Conservation (phyloP, 2,329 filamentous ascomycete species). For the Colletotrichum camelliae region DNA sequence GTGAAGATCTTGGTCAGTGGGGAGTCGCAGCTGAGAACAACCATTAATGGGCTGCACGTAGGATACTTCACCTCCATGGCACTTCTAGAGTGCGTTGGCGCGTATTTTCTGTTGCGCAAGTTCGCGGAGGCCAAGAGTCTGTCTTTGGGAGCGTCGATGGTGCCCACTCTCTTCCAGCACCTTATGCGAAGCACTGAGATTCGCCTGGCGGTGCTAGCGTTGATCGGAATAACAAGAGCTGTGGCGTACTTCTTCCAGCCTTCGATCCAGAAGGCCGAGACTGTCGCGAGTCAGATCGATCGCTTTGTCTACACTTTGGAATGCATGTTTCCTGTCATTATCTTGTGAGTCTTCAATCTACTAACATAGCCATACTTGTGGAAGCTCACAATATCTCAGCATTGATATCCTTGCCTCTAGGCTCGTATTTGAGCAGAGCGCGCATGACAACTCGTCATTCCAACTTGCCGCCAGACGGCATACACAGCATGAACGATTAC, state of each 20-base stretch:
- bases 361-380: neutral
- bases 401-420: slow-evolving; percentile 37
- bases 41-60: slow-evolving; percentile 40
- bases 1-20: slow-evolving; percentile 27
- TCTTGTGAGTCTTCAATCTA: neutral
- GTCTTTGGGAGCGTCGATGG: slow-evolving; percentile 32
- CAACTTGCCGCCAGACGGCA: neutral
- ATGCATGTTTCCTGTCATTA: slow-evolving; percentile 43
- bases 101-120: slow-evolving; percentile 42
- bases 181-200: slow-evolving; percentile 44
- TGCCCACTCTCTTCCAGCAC: slow-evolving; percentile 38
- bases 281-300: slow-evolving; percentile 40
- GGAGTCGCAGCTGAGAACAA: neutral
- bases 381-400: neutral
- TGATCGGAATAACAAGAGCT: slow-evolving; percentile 41
- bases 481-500: neutral
- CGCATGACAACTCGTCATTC: neutral
- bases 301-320: slow-evolving; percentile 46
- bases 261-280: slow-evolving; percentile 37
- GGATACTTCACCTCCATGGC: slow-evolving; percentile 46
- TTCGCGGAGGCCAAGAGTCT: slow-evolving; percentile 35
- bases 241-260: slow-evolving; percentile 44
- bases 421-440: slow-evolving; percentile 24
- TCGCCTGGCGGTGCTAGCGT: slow-evolving; percentile 39
- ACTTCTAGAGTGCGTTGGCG: slow-evolving; percentile 41